Evolutionary conservation across 495 filamentous ascomycete species (phyloP).

Genomic region (Eremomyces bilateralis): DNA sequence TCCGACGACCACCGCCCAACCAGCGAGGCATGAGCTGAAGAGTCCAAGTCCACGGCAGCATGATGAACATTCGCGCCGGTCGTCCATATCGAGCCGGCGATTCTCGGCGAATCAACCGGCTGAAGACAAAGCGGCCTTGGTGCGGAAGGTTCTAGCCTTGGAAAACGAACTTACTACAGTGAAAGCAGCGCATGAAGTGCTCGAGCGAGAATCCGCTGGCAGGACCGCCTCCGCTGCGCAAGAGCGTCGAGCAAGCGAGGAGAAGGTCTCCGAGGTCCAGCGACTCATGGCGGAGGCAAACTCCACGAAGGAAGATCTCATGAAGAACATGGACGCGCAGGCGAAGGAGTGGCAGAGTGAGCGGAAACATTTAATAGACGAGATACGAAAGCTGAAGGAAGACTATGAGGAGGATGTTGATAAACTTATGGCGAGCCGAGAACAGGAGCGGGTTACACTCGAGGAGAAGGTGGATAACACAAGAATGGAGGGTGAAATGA

Average conservation of each 20-base stretch:
- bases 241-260: too few relatives aligned
- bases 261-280: constrained; percentile 42
- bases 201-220: constrained; percentile 36
- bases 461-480: constrained; percentile 49
- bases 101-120: constrained; percentile 42
- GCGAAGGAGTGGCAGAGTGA: constrained; percentile 76
- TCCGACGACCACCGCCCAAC: constrained; percentile 24
- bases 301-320: constrained; percentile 81
- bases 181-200: constrained; percentile 27
- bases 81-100: constrained; percentile 42
- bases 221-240: constrained; percentile 17
- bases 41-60: constrained; percentile 16
- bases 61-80: constrained; percentile 34
- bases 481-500: too few relatives aligned
- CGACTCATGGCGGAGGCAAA: constrained; percentile 57
- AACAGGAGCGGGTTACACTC: constrained; percentile 47
- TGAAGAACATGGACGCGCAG: constrained; percentile 82
- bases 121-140: constrained; percentile 37
- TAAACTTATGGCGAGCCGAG: constrained; percentile 55
- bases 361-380: constrained; percentile 53
- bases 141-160: constrained; percentile 50
- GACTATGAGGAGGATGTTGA: constrained; percentile 83
- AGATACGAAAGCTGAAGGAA: constrained; percentile 60
- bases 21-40: too few relatives aligned
- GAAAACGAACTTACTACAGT: constrained; percentile 54